Evolutionary conservation across 306 rosid genomes (phyloP).

Genomic region (Cucurbita maxima): DNA sequence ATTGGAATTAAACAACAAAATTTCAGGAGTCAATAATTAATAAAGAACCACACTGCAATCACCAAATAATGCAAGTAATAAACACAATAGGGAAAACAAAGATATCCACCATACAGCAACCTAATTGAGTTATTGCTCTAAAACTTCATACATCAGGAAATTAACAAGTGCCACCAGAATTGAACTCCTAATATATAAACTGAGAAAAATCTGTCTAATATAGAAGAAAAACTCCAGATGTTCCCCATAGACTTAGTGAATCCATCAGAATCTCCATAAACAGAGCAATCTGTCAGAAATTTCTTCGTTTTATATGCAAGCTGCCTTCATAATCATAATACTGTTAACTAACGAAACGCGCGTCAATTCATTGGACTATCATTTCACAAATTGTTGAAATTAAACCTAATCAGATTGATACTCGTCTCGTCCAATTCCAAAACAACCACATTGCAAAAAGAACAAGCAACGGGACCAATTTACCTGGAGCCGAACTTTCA

Average conservation of each 20-base stretch:
- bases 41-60: not conserved
- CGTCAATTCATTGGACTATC: not conserved
- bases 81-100: not conserved
- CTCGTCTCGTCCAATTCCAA: not conserved
- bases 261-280: not conserved
- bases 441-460: not conserved
- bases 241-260: not conserved
- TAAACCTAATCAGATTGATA: not conserved
- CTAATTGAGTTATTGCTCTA: not conserved
- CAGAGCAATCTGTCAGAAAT: not conserved
- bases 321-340: not conserved
- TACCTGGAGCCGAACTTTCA: slow-evolving; percentile 26
- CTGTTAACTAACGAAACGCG: not conserved
- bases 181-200: not conserved
- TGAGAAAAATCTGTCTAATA: not conserved
- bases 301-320: not conserved
- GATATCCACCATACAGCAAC: not conserved
- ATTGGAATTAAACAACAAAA: not conserved
- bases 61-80: not conserved
- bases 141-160: not conserved
- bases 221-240: not conserved
- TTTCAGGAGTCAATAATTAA: not conserved
- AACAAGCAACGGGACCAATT: slow-evolving; percentile 8
- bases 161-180: not conserved
- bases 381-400: not conserved